phyloP scores from a whole-genome alignment of 176 grass and related monocot species.

The Stipa capillata region DNA sequence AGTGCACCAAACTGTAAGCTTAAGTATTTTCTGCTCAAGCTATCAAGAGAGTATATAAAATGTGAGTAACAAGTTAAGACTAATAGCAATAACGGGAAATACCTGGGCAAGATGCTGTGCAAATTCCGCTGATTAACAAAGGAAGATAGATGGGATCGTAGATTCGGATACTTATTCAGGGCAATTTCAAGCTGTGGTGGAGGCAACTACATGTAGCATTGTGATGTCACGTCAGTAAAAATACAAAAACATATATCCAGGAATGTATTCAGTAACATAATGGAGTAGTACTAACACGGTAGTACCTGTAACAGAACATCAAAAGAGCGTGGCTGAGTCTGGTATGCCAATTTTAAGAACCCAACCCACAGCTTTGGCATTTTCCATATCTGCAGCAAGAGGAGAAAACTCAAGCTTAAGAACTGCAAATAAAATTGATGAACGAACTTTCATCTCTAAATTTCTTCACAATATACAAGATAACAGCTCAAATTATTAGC shows the following conservation, averaged over 20 bases:
- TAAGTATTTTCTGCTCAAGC: background rate
- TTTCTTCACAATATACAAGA: constrained; percentile 6
- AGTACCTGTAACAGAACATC: constrained; percentile 81
- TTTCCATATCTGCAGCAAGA: constrained; percentile 85
- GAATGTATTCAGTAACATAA: background rate
- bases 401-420: background rate
- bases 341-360: constrained; percentile 85
- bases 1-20: background rate
- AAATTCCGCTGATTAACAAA: constrained; percentile 63
- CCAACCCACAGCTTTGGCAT: constrained; percentile 94
- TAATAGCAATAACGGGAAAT: background rate
- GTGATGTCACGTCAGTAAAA: constrained; percentile 36
- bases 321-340: constrained; percentile 91
- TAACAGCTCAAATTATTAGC: constrained; percentile 2
- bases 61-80: background rate
- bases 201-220: constrained; percentile 55
- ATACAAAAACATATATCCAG: background rate
- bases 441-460: background rate
- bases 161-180: constrained; percentile 62
- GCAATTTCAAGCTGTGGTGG: constrained; percentile 59
- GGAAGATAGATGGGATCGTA: constrained; percentile 58
- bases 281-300: background rate
- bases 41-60: background rate
- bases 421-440: background rate
- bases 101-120: constrained; percentile 67